These are phyloP conservation scores for Taxillus chinensis DNA, from an alignment of 164 flowering plant species.

Conservation along the genomic window DNA sequence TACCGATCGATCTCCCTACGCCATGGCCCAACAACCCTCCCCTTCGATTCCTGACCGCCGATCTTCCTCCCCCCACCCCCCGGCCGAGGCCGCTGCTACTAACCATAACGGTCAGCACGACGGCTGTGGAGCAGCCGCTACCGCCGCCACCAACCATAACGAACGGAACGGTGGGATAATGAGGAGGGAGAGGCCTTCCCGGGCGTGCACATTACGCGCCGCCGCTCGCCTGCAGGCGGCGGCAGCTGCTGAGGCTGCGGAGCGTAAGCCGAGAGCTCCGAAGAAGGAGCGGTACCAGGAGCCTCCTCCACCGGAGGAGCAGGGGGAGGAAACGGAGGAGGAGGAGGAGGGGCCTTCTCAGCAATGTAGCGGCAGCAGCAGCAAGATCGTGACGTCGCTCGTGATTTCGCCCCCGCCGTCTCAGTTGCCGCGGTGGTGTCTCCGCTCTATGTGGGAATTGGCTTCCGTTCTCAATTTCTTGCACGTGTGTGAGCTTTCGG, in stretches of 20 bases:
- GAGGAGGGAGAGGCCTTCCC: constrained; percentile 60
- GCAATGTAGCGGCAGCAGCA: constrained; percentile 23
- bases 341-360: constrained; percentile 13
- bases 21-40: constrained; percentile 25
- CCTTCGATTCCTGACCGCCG: constrained; percentile 13
- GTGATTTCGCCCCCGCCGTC: constrained; percentile 35
- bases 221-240: constrained; percentile 35
- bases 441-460: constrained; percentile 93
- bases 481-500: constrained; percentile 40
- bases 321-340: not conserved
- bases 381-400: constrained; percentile 62
- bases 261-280: constrained; percentile 21
- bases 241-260: constrained; percentile 27
- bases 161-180: constrained; percentile 2
- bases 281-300: constrained; percentile 28
- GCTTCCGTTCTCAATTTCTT: constrained; percentile 86
- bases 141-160: not conserved
- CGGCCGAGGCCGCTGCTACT: not conserved
- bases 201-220: constrained; percentile 82
- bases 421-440: constrained; percentile 69
- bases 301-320: not conserved
- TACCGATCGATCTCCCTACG: constrained; percentile 14
- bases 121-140: not conserved
- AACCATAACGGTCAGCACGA: no score
- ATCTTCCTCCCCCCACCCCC: constrained; percentile 8